These are phyloP conservation scores for Axilococcus clingmanii DNA, from an alignment of 139 green algal species.

Conservation along the genomic window DNA sequence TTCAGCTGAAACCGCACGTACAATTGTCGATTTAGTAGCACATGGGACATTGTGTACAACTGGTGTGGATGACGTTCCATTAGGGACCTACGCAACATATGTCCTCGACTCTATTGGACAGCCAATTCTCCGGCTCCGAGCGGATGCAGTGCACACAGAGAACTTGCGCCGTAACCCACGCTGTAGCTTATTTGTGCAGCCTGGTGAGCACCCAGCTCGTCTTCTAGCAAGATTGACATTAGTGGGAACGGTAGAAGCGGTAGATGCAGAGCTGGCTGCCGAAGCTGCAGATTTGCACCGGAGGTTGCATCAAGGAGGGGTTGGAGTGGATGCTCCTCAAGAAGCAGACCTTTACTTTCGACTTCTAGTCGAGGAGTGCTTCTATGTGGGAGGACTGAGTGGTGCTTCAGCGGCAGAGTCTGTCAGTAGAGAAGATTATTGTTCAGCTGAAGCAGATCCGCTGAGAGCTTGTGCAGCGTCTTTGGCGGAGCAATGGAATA, in stretches of 20 bases:
- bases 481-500: constrained; percentile 51
- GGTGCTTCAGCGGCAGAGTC: constrained; percentile 15
- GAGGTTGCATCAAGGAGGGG: constrained; percentile 20
- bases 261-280: constrained; percentile 19
- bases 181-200: constrained; percentile 77
- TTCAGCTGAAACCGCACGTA: constrained; percentile 60
- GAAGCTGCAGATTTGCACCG: constrained; percentile 25
- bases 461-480: constrained; percentile 40
- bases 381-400: constrained; percentile 44
- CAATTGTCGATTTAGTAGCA: constrained; percentile 52
- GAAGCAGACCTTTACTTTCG: constrained; percentile 31
- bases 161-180: constrained; percentile 49
- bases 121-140: constrained; percentile 55
- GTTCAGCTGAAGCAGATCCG: constrained; percentile 40
- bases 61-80: constrained; percentile 37
- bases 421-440: constrained; percentile 23
- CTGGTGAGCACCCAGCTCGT: constrained; percentile 49
- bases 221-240: constrained; percentile 66
- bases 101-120: constrained; percentile 59
- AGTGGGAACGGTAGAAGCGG: constrained; percentile 41
- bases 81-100: constrained; percentile 73
- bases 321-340: constrained; percentile 26
- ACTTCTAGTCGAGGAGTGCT: constrained; percentile 34
- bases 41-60: constrained; percentile 70
- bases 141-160: constrained; percentile 52